phyloP scores from a whole-genome alignment of 192 early-diverging fungal genomes.

The Backusella australiensis region DNA sequence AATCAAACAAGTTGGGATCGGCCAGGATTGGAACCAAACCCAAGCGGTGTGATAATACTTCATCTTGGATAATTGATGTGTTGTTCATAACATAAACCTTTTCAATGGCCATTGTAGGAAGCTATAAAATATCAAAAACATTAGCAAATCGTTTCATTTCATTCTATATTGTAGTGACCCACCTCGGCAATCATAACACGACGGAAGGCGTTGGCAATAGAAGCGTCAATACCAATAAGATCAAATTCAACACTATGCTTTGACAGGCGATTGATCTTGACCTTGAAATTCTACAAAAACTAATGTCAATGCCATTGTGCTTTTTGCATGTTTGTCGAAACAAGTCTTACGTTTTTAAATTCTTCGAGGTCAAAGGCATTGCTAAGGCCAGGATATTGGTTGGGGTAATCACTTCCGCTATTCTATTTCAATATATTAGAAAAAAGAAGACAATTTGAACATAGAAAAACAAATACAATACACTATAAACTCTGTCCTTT shows the following conservation, averaged over 20 bases:
- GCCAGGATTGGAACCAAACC: slow-evolving; percentile 91
- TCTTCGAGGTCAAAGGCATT: slow-evolving; percentile 60
- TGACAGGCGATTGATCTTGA: slow-evolving; percentile 67
- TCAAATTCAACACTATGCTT: slow-evolving; percentile 91
- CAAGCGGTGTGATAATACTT: slow-evolving; percentile 88
- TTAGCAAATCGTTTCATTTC: background rate
- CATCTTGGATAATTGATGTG: slow-evolving; percentile 89
- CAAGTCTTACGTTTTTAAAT: slow-evolving; percentile 61
- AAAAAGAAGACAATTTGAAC: background rate
- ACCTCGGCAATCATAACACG: slow-evolving; percentile 93
- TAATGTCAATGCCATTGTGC: background rate
- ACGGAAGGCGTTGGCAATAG: slow-evolving; percentile 93
- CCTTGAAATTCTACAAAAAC: slow-evolving; percentile 59
- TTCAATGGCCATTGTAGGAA: slow-evolving; percentile 98
- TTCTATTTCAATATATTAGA: slow-evolving; percentile 43
- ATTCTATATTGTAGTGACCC: background rate
- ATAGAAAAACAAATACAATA: slow-evolving; percentile 22
- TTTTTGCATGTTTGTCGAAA: background rate
- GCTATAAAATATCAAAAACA: slow-evolving; percentile 32
- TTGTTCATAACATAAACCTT: slow-evolving; percentile 91
- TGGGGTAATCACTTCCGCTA: slow-evolving; percentile 77
- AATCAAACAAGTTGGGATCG: slow-evolving; percentile 81
- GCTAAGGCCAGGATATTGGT: slow-evolving; percentile 63
- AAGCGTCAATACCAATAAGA: slow-evolving; percentile 88
- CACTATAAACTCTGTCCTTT: slow-evolving; percentile 66